phyloP scores from a whole-genome alignment of 345 rosid genomes.

The Xanthoceras sorbifolium region DNA sequence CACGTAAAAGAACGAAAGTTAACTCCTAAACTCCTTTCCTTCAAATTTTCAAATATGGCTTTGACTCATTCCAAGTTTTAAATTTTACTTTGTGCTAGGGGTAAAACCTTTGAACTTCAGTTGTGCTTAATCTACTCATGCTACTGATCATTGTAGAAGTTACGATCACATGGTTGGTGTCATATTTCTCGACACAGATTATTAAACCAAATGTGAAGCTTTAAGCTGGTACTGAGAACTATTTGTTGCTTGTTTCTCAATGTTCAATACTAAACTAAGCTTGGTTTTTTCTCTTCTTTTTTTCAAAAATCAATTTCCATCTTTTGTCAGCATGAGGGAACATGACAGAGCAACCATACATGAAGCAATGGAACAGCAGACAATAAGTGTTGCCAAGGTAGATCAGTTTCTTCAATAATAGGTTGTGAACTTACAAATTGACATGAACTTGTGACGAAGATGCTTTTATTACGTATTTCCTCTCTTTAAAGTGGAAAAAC shows the following conservation, averaged over 20 bases:
- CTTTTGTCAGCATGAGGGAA: constrained; percentile 78
- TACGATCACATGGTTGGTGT: not conserved
- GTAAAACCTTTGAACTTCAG: not conserved
- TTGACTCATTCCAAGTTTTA: not conserved
- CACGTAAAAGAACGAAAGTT: not conserved
- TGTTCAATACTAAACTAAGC: constrained; percentile 11
- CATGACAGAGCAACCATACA: constrained; percentile 99
- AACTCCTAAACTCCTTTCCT: not conserved
- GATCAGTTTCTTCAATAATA: constrained; percentile 1
- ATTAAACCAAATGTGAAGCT: not conserved
- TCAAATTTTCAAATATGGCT: not conserved
- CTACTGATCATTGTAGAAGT: not conserved
- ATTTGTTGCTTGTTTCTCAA: constrained; percentile 2
- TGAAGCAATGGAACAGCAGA: constrained; percentile 99
- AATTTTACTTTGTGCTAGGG: not conserved
- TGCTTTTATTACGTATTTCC: not conserved
- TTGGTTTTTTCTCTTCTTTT: not conserved
- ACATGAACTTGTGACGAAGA: not conserved
- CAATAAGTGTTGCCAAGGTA: constrained; percentile 97
- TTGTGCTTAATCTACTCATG: not conserved
- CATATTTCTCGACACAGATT: not conserved
- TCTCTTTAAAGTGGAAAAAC: not conserved
- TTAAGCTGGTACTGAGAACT: not conserved
- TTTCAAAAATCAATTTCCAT: not conserved
- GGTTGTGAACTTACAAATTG: not conserved